phyloP scores from a whole-genome alignment of 2,329 filamentous ascomycete species.

The Aureobasidium sp. region DNA sequence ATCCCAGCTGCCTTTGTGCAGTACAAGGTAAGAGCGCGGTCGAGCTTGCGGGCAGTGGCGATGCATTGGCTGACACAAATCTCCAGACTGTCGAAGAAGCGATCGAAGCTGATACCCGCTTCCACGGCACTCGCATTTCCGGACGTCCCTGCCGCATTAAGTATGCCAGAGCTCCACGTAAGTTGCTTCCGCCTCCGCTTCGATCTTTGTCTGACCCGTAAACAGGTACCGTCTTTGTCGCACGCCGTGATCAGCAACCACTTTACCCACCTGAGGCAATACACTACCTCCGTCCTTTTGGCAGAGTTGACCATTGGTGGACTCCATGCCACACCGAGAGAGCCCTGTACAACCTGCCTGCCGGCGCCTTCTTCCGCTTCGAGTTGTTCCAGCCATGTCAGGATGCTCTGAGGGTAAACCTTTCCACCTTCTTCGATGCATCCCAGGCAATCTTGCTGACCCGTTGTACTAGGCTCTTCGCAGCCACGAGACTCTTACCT shows the following conservation, averaged over 20 bases:
- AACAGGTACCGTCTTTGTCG: slow-evolving; percentile 8
- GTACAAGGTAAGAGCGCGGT: slow-evolving; percentile 45
- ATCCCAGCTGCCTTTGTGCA: slow-evolving; percentile 62
- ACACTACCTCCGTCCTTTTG: slow-evolving; percentile 39
- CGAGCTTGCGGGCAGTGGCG: slow-evolving; percentile 20
- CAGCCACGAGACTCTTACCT: background rate
- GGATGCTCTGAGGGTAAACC: slow-evolving; percentile 22
- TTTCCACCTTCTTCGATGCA: slow-evolving; percentile 14
- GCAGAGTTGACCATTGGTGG: slow-evolving; percentile 22
- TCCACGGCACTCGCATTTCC: slow-evolving; percentile 34
- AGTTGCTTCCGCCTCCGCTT: slow-evolving; percentile 23
- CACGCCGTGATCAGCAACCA: background rate
- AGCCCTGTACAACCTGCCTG: slow-evolving; percentile 25
- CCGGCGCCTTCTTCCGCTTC: slow-evolving; percentile 27
- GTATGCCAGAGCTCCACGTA: slow-evolving; percentile 53
- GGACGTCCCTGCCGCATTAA: slow-evolving; percentile 47
- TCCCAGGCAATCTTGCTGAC: background rate
- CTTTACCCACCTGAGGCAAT: background rate
- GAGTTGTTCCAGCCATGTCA: slow-evolving; percentile 25
- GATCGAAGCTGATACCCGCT: slow-evolving; percentile 44
- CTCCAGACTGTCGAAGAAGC: slow-evolving; percentile 45
- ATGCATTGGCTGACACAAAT: slow-evolving; percentile 17
- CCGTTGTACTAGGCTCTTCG: background rate
- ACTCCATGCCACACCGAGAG: slow-evolving; percentile 21
- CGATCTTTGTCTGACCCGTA: background rate